Base-by-base conservation (phyloP, 345 rosid genomes). In the Rhodamnia argentea region DNA sequence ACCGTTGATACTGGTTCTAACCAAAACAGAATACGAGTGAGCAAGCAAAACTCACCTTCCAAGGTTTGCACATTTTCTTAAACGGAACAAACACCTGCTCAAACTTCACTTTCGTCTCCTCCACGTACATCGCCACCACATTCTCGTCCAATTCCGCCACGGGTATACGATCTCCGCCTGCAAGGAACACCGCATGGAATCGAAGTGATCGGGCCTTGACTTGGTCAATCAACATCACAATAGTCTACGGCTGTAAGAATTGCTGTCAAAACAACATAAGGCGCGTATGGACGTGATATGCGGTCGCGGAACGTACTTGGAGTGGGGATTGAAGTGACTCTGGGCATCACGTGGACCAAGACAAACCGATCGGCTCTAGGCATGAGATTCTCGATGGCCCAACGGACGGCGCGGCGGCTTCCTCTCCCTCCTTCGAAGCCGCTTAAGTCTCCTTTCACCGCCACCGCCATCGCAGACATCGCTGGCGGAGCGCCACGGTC, bases 351-450 rank as follows among this genome's bases (percentile, higher is more conserved):
- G 87, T 96, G 94, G 90, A 96, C 95, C 52, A 95, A 89, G 88
- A 93, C 85, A 85, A 96, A 89, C n/a, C 93, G 93, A 54, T 91
- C 91, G 64, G 94, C 91, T 84, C 82, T 56, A 4, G 93, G 89
- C 74, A 89, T 60, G 86, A 94, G 89, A 75, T 93, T 92, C 86
- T 95, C 93, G 32, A 88, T 90, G 10, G 96, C 94, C 99, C 98
- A 96, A 12, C 93, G 93, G 88, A 94, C 93, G 78, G 98, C 97
- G 40, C 98, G 95, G 56, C 90, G 89, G 89, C 97, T 96, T 86
- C 94, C 95, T 32, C 87, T 89, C 58, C 96, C 95, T 64, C 93
- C 91, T 6, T 85, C 88, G 57, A 87, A 85, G 70, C 90, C 89
- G 42, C 92, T 91, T 9, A 76, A 82, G 15, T 91, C 90, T 59